A percentile compares a stretch with the other conserved stretches of the same genome.
These are phyloP conservation scores for Umbelopsis sp. DNA, from an alignment of 192 early-diverging fungal genomes.

Conservation along the genomic window DNA sequence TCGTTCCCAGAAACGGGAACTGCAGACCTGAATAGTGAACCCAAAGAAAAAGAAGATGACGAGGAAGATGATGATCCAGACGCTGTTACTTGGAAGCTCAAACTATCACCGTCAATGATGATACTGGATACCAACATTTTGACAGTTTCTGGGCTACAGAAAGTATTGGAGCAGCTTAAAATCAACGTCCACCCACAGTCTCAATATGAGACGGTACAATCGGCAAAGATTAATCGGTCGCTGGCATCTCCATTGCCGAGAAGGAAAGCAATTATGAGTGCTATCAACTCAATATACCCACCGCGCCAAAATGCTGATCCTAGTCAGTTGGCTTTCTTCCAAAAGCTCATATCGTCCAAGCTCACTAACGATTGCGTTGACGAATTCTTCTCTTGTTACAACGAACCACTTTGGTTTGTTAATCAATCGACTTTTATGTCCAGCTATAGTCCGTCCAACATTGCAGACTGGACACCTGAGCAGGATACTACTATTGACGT, in stretches of 20 bases:
- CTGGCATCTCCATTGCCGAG: background rate
- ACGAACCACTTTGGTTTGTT: background rate
- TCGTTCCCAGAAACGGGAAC: too few species aligned
- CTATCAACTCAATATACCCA: background rate
- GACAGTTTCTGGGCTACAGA: conserved; percentile 34
- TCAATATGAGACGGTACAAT: conserved; percentile 6
- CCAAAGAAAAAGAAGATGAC: conserved; percentile 14
- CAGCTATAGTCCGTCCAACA: conserved; percentile 24
- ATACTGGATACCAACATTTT: conserved; percentile 42
- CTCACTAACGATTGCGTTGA: conserved; percentile 37
- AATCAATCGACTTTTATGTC: conserved; percentile 7
- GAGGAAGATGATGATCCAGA: conserved; percentile 1
- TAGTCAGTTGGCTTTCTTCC: background rate
- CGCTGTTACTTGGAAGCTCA: conserved; percentile 42
- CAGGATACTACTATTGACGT: conserved; percentile 18
- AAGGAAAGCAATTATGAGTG: background rate
- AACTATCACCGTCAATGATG: conserved; percentile 34
- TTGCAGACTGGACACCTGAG: conserved; percentile 11
- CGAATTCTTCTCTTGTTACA: conserved; percentile 27
- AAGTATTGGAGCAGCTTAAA: conserved; percentile 38
- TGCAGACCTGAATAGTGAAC: background rate
- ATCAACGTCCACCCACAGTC: conserved; percentile 26
- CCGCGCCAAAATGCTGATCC: background rate
- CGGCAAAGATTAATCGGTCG: background rate
- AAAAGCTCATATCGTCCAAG: conserved; percentile 28